Percentiles rank a stretch among this genome's conserved stretches.
Conservation (phyloP, 2,329 filamentous ascomycete genomes). For the Polychaeton citri region DNA sequence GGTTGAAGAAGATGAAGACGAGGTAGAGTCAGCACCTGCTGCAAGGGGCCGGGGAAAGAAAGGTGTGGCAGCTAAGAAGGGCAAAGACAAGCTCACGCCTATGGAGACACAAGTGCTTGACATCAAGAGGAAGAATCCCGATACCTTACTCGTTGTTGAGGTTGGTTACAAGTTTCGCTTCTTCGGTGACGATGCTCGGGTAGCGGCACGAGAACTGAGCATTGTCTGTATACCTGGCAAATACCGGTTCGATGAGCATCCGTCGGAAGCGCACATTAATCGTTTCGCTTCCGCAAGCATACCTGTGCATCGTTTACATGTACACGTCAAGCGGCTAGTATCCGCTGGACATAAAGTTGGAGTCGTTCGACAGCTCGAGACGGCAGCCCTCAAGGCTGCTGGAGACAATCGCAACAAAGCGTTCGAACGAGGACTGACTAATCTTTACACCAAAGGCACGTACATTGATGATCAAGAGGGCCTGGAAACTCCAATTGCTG, state of each 20-base stretch:
- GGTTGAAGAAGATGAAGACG: slow-evolving; percentile 43
- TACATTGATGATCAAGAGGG: slow-evolving; percentile 91
- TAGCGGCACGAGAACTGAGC: slow-evolving; percentile 76
- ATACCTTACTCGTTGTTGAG: slow-evolving; percentile 82
- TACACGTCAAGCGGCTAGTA: slow-evolving; percentile 88
- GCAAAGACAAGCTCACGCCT: slow-evolving; percentile 74
- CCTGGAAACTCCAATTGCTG: slow-evolving; percentile 44
- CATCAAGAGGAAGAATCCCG: slow-evolving; percentile 82
- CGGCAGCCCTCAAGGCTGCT: slow-evolving; percentile 85
- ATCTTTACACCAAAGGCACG: slow-evolving; percentile 94
- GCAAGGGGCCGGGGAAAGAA: slow-evolving; percentile 32
- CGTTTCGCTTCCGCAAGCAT: slow-evolving; percentile 94
- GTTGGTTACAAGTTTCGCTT: slow-evolving; percentile 98
- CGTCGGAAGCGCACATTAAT: slow-evolving; percentile 82
- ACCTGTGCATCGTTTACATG: slow-evolving; percentile 76
- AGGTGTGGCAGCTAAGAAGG: slow-evolving; percentile 49
- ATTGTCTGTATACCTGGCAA: slow-evolving; percentile 97
- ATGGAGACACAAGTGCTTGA: slow-evolving; percentile 89
- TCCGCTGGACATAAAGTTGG: slow-evolving; percentile 91
- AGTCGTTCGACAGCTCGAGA: slow-evolving; percentile 87
- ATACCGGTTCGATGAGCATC: slow-evolving; percentile 83
- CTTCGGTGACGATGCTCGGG: slow-evolving; percentile 86
- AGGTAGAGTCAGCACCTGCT: slow-evolving; percentile 35
- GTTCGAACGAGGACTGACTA: slow-evolving; percentile 85
- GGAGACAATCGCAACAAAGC: slow-evolving; percentile 89